These are phyloP conservation scores for Cryptococcus jaspeensis DNA, from an alignment of 1,284 basidiomycete genomes.

Conservation along the genomic window DNA sequence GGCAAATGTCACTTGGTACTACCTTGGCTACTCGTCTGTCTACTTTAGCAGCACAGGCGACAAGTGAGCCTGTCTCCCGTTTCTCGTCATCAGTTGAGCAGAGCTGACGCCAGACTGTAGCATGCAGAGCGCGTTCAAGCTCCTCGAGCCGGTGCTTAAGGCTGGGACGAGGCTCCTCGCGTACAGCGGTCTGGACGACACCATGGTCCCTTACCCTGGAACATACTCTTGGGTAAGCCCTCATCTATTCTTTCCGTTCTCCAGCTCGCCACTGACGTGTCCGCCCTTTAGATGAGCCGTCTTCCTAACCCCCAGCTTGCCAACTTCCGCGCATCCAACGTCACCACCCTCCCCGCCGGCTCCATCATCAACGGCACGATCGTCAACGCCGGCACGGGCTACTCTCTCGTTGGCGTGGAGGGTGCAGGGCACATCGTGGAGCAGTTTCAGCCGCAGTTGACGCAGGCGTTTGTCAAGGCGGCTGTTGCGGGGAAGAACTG, in stretches of 20 bases:
- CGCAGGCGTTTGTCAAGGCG: not conserved
- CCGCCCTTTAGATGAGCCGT: constrained; percentile 7
- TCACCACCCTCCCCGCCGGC: not conserved
- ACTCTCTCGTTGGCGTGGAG: not conserved
- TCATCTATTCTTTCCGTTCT: not conserved
- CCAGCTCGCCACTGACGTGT: not conserved
- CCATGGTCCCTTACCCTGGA: constrained; percentile 6
- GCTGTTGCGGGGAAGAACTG: not conserved
- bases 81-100: not conserved
- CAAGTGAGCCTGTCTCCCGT: not conserved
- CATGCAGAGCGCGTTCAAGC: constrained; percentile 9
- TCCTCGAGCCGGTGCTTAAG: constrained; percentile 7
- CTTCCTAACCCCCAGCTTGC: constrained; percentile 3
- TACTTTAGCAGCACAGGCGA: constrained; percentile 6
- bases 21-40: constrained; percentile 4
- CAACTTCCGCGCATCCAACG: constrained; percentile 1
- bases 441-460: not conserved
- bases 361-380: constrained; percentile 5
- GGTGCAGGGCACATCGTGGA: constrained; percentile 12
- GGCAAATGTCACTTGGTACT: constrained; percentile 3
- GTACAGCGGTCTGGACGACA: constrained; percentile 12
- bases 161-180: constrained; percentile 10
- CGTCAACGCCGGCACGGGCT: constrained; percentile 5
- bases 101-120: not conserved
- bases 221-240: constrained; percentile 6